Evolutionary conservation across 1,284 basidiomycete genomes (phyloP), one percentile per base, ranked within the genome.

Genomic region (Spongispora temasekensis): DNA sequence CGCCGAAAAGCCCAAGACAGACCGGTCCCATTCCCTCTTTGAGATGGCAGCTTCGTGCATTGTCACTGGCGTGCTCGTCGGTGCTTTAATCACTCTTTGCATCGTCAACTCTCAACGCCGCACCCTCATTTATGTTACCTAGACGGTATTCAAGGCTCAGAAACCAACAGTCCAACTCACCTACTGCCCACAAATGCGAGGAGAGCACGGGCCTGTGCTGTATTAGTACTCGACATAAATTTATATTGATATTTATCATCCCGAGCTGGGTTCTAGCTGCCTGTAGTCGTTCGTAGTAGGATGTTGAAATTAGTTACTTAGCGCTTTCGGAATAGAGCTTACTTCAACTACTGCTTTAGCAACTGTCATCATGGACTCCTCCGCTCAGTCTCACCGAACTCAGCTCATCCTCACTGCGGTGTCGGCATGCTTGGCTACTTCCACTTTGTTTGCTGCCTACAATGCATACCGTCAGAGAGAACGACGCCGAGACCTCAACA

Each of bases 371-470:
- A 76, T 71, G 72, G 60, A 65, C 44, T 37, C 23, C 17, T 61
- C 64, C 31, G 58, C 76, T 58, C 74, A 75, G 31, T 80, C 81
- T 30, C 82, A 83, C 62, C 74, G 75, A 51, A 75, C 77, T 9
- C 89, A 90, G 68, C 82, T 92, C 55, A 69, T 88, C 42, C 76
- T 82, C 37, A 83, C 85, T 8, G 90, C 89, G 17, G 64, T 86
- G 54, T 80, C 81, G n/a, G 83, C 89, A 10, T 90, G 88, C 17
- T 64, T 83, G 2, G 76, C 82, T 2, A 91, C 90, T 23, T 83
- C 82, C 8, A 78, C 81, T 0, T 65, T 84, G 3, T 71, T 91
- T 32, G 77, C 84, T 32, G 79, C 83, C 1, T 90, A 90, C 68
- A 80, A 82, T 56, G 69, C 78, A 5, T 81, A 85, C 67, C 72